phyloP scores from a whole-genome alignment of 2,329 filamentous ascomycete genomes.

The Talaromyces sp. region DNA sequence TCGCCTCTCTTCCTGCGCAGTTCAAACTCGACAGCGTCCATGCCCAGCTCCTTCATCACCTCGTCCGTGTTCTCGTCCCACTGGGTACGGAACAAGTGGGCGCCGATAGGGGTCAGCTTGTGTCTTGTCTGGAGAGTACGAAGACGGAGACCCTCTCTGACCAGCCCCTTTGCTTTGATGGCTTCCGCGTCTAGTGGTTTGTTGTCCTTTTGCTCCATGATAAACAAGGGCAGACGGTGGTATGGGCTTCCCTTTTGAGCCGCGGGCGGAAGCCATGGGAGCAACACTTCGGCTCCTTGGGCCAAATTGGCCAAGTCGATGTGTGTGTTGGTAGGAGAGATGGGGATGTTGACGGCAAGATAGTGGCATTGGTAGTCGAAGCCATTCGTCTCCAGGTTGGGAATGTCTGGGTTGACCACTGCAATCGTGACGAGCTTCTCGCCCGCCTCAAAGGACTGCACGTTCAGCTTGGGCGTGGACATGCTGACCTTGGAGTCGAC shows the following conservation, averaged over 20 bases:
- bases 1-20: constrained; percentile 75
- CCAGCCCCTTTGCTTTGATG: constrained; percentile 46
- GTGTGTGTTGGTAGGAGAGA: constrained; percentile 56
- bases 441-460: constrained; percentile 80
- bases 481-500: constrained; percentile 72
- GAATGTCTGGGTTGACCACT: constrained; percentile 87
- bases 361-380: constrained; percentile 84
- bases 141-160: constrained; percentile 66
- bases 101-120: constrained; percentile 67
- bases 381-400: constrained; percentile 65
- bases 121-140: constrained; percentile 69
- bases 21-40: constrained; percentile 74
- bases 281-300: constrained; percentile 59
- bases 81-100: constrained; percentile 77
- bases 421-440: constrained; percentile 77
- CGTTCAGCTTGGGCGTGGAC: constrained; percentile 65
- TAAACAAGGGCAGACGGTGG: constrained; percentile 77
- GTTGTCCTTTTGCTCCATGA: constrained; percentile 71
- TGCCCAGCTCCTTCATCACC: constrained; percentile 75
- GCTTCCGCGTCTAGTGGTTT: constrained; percentile 53
- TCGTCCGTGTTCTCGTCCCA: constrained; percentile 86
- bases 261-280: constrained; percentile 79
- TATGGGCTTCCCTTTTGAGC: constrained; percentile 87
- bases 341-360: constrained; percentile 68
- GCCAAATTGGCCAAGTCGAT: constrained; percentile 62